Base-by-base conservation (phyloP, 78 protist genomes). In the Dictyostelium citrinum region DNA sequence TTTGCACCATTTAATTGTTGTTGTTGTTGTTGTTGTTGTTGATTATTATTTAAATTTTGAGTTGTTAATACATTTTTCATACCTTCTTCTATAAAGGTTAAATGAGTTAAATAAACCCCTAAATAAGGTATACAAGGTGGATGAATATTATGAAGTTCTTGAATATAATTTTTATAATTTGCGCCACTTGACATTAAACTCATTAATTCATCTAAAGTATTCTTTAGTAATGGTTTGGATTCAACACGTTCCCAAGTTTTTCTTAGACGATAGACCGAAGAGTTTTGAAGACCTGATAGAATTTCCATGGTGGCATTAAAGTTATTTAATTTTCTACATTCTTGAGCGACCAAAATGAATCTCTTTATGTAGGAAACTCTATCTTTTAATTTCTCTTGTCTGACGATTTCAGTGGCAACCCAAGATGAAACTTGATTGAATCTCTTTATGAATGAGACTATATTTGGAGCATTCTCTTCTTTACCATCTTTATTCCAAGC, bases 1-100 rank as follows among this genome's bases (percentile, higher is more conserved):
- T 20, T 20, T 5, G 64, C 64, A 55, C 64, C 64, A 55, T 55
- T 55, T 20, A 43, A 43, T 43, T 55, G n/a, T 51, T 14, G 60
- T 49, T 49, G 60, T 55, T 20, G 64, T 55, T 17, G 64, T 24
- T 37, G 22, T 10, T 55, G 51, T 43, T 43, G 51, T 8, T 9
- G 51, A 9, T 43, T 2, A 39, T 39, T 39, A 5, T 2, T 39
- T 39, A 4, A 4, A 39, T 39, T 39, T 39, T 2, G 2, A 5
- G 51, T 90, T 90, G 79, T 86, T 83, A 93, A 37, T 55, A 43
- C 67, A 64, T 93, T 79, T 64, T 90, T 84, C 51, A 72, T 96
- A 46, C 97, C 97, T 24, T 96, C 97, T 31, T 96, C 97, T 8
- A 96, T 93, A 68, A 96, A 96, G 10, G 97, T 96, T 41, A 96